phyloP scores from a whole-genome alignment of 2,329 filamentous ascomycete species.

The Botrytis hyacinthi region DNA sequence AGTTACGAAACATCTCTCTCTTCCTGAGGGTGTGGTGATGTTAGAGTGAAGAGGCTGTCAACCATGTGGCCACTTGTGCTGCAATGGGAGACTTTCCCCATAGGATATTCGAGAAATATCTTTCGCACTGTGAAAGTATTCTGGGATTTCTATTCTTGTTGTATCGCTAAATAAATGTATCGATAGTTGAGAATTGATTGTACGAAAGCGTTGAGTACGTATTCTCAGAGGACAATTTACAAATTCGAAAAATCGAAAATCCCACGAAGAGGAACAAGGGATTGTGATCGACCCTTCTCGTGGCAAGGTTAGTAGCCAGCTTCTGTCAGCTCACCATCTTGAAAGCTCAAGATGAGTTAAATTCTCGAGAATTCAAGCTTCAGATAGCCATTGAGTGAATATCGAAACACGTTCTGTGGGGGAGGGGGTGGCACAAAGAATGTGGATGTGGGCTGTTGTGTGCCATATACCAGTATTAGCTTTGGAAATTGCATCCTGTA shows the following conservation, averaged over 20 bases:
- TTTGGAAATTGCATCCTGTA: background rate
- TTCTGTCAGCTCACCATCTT: background rate
- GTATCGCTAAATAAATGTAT: background rate
- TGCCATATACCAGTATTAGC: background rate
- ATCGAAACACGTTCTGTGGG: constrained; percentile 4
- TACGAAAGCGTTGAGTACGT: background rate
- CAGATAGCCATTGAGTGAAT: background rate
- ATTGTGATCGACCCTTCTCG: background rate
- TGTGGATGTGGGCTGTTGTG: background rate
- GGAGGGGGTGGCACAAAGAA: background rate
- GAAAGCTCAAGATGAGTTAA: background rate
- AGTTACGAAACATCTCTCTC: background rate
- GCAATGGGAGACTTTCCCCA: background rate
- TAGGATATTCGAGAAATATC: too few species aligned
- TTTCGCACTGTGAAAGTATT: background rate
- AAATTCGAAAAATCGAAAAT: background rate
- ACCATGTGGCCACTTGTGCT: background rate
- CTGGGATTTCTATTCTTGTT: background rate
- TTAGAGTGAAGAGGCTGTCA: background rate
- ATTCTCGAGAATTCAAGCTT: background rate
- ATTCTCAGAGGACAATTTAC: background rate
- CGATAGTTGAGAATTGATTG: background rate
- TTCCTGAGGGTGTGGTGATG: background rate
- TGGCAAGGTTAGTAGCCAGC: background rate
- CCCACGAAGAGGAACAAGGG: background rate